phyloP scores from a whole-genome alignment of 2,329 filamentous ascomycete genomes.

The Alternaria angustiovoidea region DNA sequence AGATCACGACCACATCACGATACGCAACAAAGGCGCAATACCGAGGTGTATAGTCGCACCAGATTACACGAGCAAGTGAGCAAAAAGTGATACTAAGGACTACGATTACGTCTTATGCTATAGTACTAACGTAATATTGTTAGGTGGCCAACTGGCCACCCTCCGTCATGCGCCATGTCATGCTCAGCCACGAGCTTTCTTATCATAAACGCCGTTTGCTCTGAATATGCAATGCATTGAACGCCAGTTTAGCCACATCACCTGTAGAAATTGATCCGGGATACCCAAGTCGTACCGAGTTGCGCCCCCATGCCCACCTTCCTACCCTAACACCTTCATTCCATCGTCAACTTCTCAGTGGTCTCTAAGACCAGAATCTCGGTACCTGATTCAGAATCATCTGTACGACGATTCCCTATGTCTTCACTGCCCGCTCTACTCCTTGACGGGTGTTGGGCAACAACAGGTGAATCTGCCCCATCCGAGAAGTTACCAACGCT shows the following conservation, averaged over 20 bases:
- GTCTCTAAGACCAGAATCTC: constrained; percentile 17
- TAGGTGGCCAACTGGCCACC: constrained; percentile 3
- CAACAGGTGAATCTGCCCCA: constrained; percentile 22
- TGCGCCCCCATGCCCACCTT: background rate
- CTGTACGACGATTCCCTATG: background rate
- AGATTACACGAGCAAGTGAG: background rate
- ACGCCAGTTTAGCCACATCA: constrained; percentile 9
- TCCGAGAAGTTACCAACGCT: constrained; percentile 40
- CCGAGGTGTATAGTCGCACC: background rate
- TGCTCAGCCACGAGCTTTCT: constrained; percentile 9
- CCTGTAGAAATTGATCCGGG: constrained; percentile 1
- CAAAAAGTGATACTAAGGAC: constrained; percentile 6
- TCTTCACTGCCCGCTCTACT: constrained; percentile 16
- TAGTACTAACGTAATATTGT: constrained; percentile 7
- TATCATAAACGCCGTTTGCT: constrained; percentile 7
- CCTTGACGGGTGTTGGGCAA: constrained; percentile 15
- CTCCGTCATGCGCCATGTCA: constrained; percentile 7
- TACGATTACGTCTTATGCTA: constrained; percentile 16
- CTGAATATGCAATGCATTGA: background rate
- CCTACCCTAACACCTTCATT: constrained; percentile 7
- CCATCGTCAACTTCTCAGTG: constrained; percentile 18
- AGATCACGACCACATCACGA: background rate
- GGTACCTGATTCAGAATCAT: constrained; percentile 13
- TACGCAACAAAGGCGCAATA: background rate
- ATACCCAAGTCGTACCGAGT: constrained; percentile 1